A percentile compares a stretch with the other conserved stretches of the same genome.
Conservation (phyloP, 2,329 filamentous ascomycete species). For the Neofusicoccum umdonicola region DNA sequence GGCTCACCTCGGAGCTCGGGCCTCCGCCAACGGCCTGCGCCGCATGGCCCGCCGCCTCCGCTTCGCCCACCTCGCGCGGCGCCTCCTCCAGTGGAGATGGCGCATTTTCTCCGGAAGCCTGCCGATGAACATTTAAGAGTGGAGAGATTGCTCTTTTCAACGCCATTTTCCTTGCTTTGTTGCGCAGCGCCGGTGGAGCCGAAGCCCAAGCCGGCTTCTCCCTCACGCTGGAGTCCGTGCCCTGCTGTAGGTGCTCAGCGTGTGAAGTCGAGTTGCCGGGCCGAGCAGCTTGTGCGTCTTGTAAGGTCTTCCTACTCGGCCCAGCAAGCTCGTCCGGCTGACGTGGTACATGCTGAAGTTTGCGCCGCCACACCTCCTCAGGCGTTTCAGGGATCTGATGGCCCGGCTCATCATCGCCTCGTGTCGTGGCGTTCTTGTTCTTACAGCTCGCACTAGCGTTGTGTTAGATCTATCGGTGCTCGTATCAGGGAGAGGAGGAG, state of each 20-base stretch:
- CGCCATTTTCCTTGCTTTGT: background rate
- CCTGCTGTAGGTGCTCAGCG: background rate
- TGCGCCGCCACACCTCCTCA: conserved; percentile 4
- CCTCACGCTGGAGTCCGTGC: background rate
- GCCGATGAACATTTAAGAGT: too few relatives aligned
- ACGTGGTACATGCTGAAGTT: background rate
- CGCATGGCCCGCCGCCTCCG: background rate
- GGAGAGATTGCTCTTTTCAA: too few relatives aligned
- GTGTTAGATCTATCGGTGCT: background rate
- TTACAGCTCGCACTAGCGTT: background rate
- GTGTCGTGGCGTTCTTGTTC: background rate
- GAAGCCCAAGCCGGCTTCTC: background rate
- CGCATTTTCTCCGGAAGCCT: too few relatives aligned
- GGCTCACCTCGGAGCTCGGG: conserved; percentile 2
- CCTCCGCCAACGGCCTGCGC: background rate
- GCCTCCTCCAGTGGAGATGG: too few relatives aligned
- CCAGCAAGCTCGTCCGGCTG: background rate
- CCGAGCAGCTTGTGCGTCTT: background rate
- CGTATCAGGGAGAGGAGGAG: background rate
- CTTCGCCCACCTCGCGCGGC: background rate
- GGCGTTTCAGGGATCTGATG: background rate
- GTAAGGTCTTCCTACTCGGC: background rate
- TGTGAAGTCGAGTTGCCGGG: background rate
- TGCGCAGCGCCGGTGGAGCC: background rate
- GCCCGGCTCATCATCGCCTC: background rate